phyloP scores from a whole-genome alignment of 2,329 filamentous ascomycete genomes.

The Trichoderma oligosporum region DNA sequence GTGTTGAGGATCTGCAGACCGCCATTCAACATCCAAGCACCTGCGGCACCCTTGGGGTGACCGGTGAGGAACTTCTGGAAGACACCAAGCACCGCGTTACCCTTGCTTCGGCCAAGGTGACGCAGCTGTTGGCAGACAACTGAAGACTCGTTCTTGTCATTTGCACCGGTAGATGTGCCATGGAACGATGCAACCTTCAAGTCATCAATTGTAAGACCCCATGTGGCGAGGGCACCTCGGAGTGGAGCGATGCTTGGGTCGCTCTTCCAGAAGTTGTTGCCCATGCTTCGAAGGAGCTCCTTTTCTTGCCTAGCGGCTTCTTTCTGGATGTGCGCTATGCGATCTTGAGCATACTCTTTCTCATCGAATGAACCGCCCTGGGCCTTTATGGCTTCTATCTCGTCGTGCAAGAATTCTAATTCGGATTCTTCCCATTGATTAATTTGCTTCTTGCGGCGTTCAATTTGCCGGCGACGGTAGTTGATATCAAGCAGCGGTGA shows the following conservation, averaged over 20 bases:
- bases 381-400: slow-evolving; percentile 85
- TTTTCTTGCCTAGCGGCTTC: slow-evolving; percentile 86
- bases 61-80: slow-evolving; percentile 99
- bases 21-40: slow-evolving; percentile 99
- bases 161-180: slow-evolving; percentile 95
- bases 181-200: slow-evolving; percentile 96
- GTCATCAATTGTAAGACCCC: slow-evolving; percentile 97
- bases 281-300: slow-evolving; percentile 85
- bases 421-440: slow-evolving; percentile 96
- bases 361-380: slow-evolving; percentile 73
- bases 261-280: slow-evolving; percentile 99
- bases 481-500: slow-evolving; percentile 96
- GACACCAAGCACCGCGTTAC: slow-evolving; percentile 91
- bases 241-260: slow-evolving; percentile 91
- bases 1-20: slow-evolving; percentile 92
- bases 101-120: slow-evolving; percentile 92
- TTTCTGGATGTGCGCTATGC: slow-evolving; percentile 78
- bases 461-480: slow-evolving; percentile 92
- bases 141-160: slow-evolving; percentile 99
- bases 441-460: slow-evolving; percentile 89
- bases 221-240: slow-evolving; percentile 91
- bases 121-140: slow-evolving; percentile 95
- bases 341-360: slow-evolving; percentile 79
- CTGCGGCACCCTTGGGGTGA: slow-evolving; percentile 97
- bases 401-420: slow-evolving; percentile 86